These are phyloP conservation scores for Hypholoma sublateritium DNA, from an alignment of 768 basidiomycete species.

Conservation along the genomic window DNA sequence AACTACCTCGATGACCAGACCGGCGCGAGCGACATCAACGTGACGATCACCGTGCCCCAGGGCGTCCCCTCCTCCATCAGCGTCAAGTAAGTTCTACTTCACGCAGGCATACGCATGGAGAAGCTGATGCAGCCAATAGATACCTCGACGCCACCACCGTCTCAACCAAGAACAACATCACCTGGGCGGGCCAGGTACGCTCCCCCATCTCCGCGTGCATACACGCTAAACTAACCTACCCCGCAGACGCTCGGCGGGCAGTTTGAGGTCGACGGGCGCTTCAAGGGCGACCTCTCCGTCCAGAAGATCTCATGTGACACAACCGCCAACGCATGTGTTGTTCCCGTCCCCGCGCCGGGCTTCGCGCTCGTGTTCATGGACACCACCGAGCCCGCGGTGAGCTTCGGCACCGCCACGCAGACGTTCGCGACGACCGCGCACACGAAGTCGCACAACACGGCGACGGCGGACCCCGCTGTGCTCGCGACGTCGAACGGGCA, in stretches of 20 bases:
- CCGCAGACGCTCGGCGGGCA: slow-evolving; percentile 57
- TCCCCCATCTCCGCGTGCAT: slow-evolving; percentile 4
- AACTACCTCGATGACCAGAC: slow-evolving; percentile 68
- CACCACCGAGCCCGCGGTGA: slow-evolving; percentile 12
- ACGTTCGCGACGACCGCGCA: slow-evolving; percentile 59
- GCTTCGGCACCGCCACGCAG: slow-evolving; percentile 23
- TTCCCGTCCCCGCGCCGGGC: slow-evolving; percentile 68
- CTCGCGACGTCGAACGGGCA: slow-evolving; percentile 56
- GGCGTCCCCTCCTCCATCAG: slow-evolving; percentile 46
- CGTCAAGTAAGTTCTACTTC: slow-evolving; percentile 42
- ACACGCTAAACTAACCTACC: background rate
- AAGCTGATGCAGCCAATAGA: slow-evolving; percentile 25
- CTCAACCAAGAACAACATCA: slow-evolving; percentile 61
- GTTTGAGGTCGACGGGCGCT: slow-evolving; percentile 68
- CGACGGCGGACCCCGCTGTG: slow-evolving; percentile 50
- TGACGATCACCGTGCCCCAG: slow-evolving; percentile 48
- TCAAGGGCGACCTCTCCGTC: slow-evolving; percentile 53
- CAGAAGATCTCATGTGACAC: slow-evolving; percentile 61
- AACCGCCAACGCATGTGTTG: slow-evolving; percentile 48
- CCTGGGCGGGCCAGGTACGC: slow-evolving; percentile 73
- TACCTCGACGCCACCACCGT: slow-evolving; percentile 60
- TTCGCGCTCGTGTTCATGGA: slow-evolving; percentile 76
- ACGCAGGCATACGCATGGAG: background rate
- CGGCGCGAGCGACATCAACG: slow-evolving; percentile 46
- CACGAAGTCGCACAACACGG: slow-evolving; percentile 57